Base-by-base conservation (phyloP, 2,329 filamentous ascomycete species). In the Ramularia endophylla region DNA sequence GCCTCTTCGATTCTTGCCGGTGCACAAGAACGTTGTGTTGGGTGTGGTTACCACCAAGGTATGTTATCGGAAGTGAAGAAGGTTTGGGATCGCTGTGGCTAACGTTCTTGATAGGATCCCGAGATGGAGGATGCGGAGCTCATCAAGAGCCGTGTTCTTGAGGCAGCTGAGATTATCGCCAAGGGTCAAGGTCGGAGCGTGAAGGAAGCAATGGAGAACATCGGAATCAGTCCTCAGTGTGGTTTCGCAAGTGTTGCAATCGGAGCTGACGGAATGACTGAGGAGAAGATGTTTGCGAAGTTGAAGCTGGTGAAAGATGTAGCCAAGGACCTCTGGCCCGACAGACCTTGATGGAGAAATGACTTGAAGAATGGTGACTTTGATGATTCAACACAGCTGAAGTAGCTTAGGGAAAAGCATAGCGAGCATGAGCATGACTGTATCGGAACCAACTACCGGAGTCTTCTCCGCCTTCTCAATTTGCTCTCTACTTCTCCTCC, bases 281-380 rank as follows among this genome's bases (percentile, higher is more conserved):
- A 61, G 52, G 54, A 61, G 47, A 61, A 59, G 56, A 64, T 63
- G 61, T 64, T 63, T 45, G 56, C 54, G 13, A 64, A 64, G 56
- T 44, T 64, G 34, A 54, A 55, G 51, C 43, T 64, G 45, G 60
- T 64, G 33, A 51, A 60, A 48, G 54, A 60, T 44, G 59, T 64
- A n/a, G 61, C 61, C 27, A 52, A 52, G 29, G 56, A 62, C 50
- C 48, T 64, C 22, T 64, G 61, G 61, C 59, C 61, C 8, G 57
- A 60, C 41, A 50, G 56, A 43, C 51, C 53, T 36, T 59, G 38
- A 48, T 41, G 22, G 27, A n/a, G 22, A 15, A 25, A 29, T 2
- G 25, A 8, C n/a, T 5, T 32, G 29, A 13, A 12, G 29, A 8
- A 17, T 15, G 8, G 29, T 15, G 30, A 32, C 30, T 32, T 32